Conservation (phyloP, 257 asterid genomes). For the Penstemon davidsonii region DNA sequence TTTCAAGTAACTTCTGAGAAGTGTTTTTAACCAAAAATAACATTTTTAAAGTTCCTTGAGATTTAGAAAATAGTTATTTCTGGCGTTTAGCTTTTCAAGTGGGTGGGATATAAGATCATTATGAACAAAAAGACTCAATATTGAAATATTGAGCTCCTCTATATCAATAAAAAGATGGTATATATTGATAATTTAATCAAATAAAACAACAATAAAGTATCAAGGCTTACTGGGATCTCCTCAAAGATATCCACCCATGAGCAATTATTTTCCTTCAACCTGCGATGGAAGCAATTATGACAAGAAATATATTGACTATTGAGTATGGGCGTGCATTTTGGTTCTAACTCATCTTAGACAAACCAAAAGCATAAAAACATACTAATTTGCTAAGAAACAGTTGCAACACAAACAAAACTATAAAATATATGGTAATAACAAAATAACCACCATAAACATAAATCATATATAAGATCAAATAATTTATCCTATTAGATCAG, state of each 20-base stretch:
- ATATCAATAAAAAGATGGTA: neutral
- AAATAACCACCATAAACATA: no score
- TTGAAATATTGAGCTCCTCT: neutral
- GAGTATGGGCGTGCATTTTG: neutral
- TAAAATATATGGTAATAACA: no score
- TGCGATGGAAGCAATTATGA: conserved; percentile 35
- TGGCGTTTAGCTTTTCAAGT: no score
- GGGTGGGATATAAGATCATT: conserved; percentile 6
- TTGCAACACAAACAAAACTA: no score
- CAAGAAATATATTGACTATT: neutral
- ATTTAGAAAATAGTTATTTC: neutral
- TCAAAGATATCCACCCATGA: conserved; percentile 98
- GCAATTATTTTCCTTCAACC: conserved; percentile 94
- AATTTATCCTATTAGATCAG: no score
- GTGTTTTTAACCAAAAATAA: no score
- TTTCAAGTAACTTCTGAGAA: no score
- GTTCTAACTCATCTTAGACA: neutral
- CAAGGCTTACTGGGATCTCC: conserved; percentile 85
- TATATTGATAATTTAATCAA: conserved; percentile 9
- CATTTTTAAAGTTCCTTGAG: neutral
- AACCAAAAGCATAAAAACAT: neutral
- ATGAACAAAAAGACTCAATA: neutral
- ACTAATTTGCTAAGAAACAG: no score
- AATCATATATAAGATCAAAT: no score
- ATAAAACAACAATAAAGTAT: conserved; percentile 11